Evolutionary conservation across 2,329 filamentous ascomycete genomes (phyloP), one percentile per base, ranked within the genome.

Genomic region (Zalaria obscura): DNA sequence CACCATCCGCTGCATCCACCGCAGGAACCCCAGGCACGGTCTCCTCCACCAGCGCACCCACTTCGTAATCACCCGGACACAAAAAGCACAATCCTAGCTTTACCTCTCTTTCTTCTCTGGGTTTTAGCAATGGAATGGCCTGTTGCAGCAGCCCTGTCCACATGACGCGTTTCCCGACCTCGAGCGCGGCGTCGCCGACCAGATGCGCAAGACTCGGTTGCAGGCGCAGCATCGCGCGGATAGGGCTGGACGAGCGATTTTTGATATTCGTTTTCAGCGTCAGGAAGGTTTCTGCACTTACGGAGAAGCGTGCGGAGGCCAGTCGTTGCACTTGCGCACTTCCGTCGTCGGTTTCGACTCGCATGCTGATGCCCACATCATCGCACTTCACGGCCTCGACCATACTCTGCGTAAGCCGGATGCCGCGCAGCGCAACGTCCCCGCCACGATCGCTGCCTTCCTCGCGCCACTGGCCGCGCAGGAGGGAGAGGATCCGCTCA

Each of bases 101-200:
- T 25, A 83, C 67, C 45, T 79, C 72, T 0, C 70, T 67, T n/a
- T 62, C 73, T 36, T 72, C 66, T 4, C 75, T 72, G 0, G 77
- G 74, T 4, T 62, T 60, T 1, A 94, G 56, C 5, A 74, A 55
- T 0, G 81, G 77, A 0, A 94, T 64, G 2, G 75, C 69, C 53
- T 80, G 79, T 62, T 95, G 88, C 43, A 94, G 62, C 27, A 83
- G 78, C 1, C 88, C 88, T 48, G 86, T 89, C 80, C 85, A 91
- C 1, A 80, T 79, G 41, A 94, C 72, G 48, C 86, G 84, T 54
- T 84, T 79, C 35, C 82, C 82, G 42, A 89, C 75, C 56, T 94
- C 88, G 10, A 93, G 73, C 2, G 84, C 82, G 9, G 83, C 69
- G 45, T 76, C 78, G 1, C 82, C 75, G 6, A 3, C 25, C 10